A percentile compares a stretch with the other conserved stretches of the same genome.
Evolutionary conservation across 768 basidiomycete species (phyloP).

Genomic region (Cystobasidium tubakii): DNA sequence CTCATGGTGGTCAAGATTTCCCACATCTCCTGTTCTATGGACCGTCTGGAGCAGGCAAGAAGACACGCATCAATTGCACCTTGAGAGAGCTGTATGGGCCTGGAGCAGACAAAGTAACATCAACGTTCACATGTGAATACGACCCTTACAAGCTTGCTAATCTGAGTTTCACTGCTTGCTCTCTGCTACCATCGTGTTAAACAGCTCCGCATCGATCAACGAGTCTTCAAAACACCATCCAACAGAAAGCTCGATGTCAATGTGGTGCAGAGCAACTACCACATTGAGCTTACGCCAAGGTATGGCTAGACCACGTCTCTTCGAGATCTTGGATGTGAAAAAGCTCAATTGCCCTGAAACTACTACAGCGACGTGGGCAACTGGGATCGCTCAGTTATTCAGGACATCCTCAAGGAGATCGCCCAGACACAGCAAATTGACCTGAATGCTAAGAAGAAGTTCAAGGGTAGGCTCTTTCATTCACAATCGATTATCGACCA

Average conservation of each 20-base stretch:
- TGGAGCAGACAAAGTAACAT: conserved; percentile 78
- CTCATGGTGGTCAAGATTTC: conserved; percentile 56
- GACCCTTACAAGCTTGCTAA: background rate
- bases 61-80: conserved; percentile 88
- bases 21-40: conserved; percentile 98
- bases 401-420: conserved; percentile 95
- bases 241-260: conserved; percentile 93
- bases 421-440: conserved; percentile 99
- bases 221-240: conserved; percentile 88
- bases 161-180: background rate
- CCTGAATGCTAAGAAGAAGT: conserved; percentile 85
- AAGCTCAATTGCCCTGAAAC: background rate
- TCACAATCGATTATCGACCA: background rate
- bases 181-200: background rate
- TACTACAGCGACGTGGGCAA: conserved; percentile 79
- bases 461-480: conserved; percentile 67
- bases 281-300: conserved; percentile 97
- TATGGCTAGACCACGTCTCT: conserved; percentile 48
- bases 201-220: conserved; percentile 94
- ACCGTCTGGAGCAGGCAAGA: conserved; percentile 94
- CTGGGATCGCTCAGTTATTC: conserved; percentile 89
- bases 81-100: conserved; percentile 80
- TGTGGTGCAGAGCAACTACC: conserved; percentile 93
- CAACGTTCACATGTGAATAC: background rate
- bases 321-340: background rate